Conservation (phyloP, 345 rosid genomes). For the Corchorus capsularis region DNA sequence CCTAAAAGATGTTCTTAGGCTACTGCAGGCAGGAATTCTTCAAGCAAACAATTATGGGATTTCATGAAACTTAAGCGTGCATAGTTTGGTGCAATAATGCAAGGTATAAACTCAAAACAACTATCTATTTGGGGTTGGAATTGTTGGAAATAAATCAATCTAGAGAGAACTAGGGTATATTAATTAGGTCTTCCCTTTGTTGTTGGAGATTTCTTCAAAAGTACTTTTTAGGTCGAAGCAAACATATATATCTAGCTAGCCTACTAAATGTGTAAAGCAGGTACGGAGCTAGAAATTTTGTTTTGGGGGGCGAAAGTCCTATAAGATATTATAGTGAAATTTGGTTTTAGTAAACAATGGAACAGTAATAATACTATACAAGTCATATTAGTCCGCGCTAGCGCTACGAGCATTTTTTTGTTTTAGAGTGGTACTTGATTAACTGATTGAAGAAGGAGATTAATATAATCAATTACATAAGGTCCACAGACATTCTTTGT, state of each 20-base stretch:
- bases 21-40: not conserved
- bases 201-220: not conserved
- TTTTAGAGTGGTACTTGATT: no score
- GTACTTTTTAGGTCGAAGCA: not conserved
- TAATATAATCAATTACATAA: no score
- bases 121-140: not conserved
- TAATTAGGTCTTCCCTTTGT: not conserved
- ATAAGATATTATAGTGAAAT: no score
- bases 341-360: no score
- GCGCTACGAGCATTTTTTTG: no score
- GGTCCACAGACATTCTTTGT: no score
- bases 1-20: not conserved
- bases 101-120: not conserved
- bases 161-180: not conserved
- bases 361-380: no score
- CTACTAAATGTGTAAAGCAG: no score
- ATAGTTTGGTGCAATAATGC: not conserved
- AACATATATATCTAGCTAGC: not conserved
- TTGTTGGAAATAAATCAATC: not conserved
- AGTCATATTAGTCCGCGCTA: no score
- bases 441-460: no score
- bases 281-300: no score
- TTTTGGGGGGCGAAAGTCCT: no score
- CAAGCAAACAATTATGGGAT: not conserved
- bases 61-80: not conserved